phyloP scores from a whole-genome alignment of 108 stramenopile genomes.

The Cyclostephanos tholiformis region DNA sequence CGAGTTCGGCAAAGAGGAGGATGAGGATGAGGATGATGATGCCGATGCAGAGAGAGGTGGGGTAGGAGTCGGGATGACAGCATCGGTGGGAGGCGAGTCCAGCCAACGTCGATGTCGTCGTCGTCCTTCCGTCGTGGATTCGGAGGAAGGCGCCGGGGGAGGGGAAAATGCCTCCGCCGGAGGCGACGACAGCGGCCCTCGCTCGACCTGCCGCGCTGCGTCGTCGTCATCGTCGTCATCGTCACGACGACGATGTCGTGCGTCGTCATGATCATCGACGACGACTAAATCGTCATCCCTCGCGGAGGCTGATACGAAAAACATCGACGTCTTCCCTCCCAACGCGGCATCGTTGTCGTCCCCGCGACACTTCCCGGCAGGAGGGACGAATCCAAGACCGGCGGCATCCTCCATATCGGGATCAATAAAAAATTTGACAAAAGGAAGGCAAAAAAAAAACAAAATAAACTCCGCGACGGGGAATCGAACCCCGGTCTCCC shows the following conservation, averaged over 20 bases:
- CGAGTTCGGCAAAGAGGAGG: background rate
- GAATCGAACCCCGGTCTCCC: conserved; percentile 96
- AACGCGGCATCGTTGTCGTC: background rate
- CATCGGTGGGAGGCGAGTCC: background rate
- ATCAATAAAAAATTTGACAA: background rate
- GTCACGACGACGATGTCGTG: background rate
- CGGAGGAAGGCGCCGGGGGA: background rate
- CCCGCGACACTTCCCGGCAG: background rate
- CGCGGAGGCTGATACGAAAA: conserved; percentile 31
- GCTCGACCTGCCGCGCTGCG: background rate
- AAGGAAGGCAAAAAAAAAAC: conserved; percentile 1
- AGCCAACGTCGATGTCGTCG: background rate
- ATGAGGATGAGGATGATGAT: background rate
- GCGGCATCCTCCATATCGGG: conserved; percentile 7
- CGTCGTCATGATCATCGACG: background rate
- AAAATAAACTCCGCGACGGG: conserved; percentile 69
- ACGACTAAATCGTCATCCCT: background rate
- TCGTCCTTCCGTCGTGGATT: background rate
- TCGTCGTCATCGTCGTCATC: background rate
- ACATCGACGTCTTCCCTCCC: conserved; percentile 5
- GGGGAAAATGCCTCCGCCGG: background rate
- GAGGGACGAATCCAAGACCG: conserved; percentile 20
- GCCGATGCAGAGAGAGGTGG: background rate
- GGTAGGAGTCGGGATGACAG: background rate
- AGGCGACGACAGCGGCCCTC: background rate